Percentiles rank a stretch among this genome's conserved stretches.
Evolutionary conservation across 2,329 filamentous ascomycete genomes (phyloP).

Genomic region (Sarocladiaceae sp.): DNA sequence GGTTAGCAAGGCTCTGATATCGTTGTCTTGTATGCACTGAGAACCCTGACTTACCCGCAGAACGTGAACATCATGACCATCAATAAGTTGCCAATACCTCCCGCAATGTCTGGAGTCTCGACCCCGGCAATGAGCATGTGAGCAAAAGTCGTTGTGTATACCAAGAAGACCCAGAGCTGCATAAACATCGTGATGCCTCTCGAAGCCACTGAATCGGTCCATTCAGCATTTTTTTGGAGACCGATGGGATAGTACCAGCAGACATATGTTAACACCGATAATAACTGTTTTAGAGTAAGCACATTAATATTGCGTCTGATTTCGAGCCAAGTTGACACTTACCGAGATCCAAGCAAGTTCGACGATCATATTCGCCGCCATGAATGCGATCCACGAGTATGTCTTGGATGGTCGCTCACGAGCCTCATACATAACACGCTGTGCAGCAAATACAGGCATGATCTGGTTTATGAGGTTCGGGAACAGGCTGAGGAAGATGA

Average conservation of each 20-base stretch:
- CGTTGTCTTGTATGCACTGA: slow-evolving; percentile 21
- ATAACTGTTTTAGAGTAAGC: background rate
- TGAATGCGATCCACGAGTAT: slow-evolving; percentile 66
- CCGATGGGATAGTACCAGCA: slow-evolving; percentile 68
- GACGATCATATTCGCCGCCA: slow-evolving; percentile 39
- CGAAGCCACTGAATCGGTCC: slow-evolving; percentile 36
- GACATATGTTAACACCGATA: slow-evolving; percentile 56
- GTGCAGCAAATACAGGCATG: slow-evolving; percentile 66
- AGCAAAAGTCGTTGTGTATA: slow-evolving; percentile 64
- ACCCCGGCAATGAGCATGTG: slow-evolving; percentile 61
- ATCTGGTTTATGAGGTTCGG: slow-evolving; percentile 60
- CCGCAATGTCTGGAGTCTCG: slow-evolving; percentile 57
- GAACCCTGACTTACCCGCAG: slow-evolving; percentile 58
- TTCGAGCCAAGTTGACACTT: slow-evolving; percentile 47
- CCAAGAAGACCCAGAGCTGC: slow-evolving; percentile 57
- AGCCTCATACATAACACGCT: slow-evolving; percentile 66
- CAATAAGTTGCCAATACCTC: slow-evolving; percentile 59
- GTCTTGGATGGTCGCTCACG: slow-evolving; percentile 64
- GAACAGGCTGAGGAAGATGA: slow-evolving; percentile 69
- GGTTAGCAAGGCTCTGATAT: background rate
- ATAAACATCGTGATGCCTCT: slow-evolving; percentile 61
- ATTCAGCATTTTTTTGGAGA: slow-evolving; percentile 53
- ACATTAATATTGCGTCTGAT: slow-evolving; percentile 11
- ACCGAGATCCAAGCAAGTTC: slow-evolving; percentile 14
- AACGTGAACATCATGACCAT: slow-evolving; percentile 63